These are phyloP conservation scores for Chrysoporthe austroafricana DNA, from an alignment of 2,329 filamentous ascomycete genomes.

Conservation along the genomic window DNA sequence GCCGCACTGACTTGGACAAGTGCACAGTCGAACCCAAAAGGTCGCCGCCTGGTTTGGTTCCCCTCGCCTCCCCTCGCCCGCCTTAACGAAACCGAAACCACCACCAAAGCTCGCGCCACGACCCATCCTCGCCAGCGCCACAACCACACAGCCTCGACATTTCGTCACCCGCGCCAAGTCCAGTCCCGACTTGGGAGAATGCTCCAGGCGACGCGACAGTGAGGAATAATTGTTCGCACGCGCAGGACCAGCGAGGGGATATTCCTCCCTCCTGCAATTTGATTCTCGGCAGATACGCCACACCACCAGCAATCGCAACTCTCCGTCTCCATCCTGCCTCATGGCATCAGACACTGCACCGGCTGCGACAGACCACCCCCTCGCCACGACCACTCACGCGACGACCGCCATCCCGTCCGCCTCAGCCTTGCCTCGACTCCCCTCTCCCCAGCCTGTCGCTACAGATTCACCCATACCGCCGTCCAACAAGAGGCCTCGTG, in stretches of 20 bases:
- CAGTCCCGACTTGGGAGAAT: conserved; percentile 13
- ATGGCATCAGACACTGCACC: conserved; percentile 60
- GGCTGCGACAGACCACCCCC: conserved; percentile 56
- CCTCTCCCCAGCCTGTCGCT: conserved; percentile 46
- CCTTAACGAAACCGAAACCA: conserved; percentile 6
- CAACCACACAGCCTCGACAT: conserved; percentile 30
- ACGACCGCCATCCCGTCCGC: conserved; percentile 36
- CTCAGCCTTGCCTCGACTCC: conserved; percentile 41
- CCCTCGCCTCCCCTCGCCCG: conserved; percentile 2
- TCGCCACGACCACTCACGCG: conserved; percentile 38
- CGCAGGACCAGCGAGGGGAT: not conserved
- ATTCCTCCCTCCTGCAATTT: conserved; percentile 10
- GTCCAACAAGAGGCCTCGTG: conserved; percentile 53
- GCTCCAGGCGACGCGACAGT: conserved; percentile 24
- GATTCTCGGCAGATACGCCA: not conserved
- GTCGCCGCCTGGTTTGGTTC: not conserved
- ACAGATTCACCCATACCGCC: conserved; percentile 42
- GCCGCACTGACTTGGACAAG: conserved; percentile 1
- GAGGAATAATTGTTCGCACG: conserved; percentile 14
- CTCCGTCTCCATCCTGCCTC: conserved; percentile 28
- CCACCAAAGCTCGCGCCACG: conserved; percentile 30
- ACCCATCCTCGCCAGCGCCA: conserved; percentile 25
- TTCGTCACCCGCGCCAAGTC: conserved; percentile 27
- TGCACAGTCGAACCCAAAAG: not conserved
- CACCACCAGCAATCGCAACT: not conserved